Conservation (phyloP, 2,329 filamentous ascomycete genomes). For the Penicillium vulpinum region DNA sequence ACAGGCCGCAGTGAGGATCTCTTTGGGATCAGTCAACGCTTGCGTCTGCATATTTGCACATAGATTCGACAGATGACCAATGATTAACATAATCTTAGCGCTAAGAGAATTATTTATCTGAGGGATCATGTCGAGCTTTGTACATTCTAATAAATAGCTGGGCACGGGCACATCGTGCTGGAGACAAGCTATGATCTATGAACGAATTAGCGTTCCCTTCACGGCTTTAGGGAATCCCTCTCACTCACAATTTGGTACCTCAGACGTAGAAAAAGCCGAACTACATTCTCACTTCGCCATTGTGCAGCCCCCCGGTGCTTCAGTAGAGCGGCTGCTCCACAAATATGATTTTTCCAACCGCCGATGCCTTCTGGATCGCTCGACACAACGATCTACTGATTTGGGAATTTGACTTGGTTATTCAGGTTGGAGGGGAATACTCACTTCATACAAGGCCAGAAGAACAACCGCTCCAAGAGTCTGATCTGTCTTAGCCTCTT, state of each 20-base stretch:
- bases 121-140: neutral
- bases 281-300: neutral
- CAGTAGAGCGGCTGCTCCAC: slow-evolving; percentile 58
- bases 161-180: neutral
- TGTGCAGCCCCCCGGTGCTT: neutral
- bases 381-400: slow-evolving; percentile 35
- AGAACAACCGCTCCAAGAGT: slow-evolving; percentile 57
- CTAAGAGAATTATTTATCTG: neutral
- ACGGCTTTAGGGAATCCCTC: too few species aligned
- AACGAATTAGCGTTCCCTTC: too few species aligned
- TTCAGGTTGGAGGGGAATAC: slow-evolving; percentile 4
- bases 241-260: neutral
- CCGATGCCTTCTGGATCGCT: slow-evolving; percentile 50
- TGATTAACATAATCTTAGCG: neutral
- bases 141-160: neutral
- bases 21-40: neutral
- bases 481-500: slow-evolving; percentile 39
- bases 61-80: neutral
- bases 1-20: neutral
- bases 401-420: neutral
- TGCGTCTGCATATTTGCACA: neutral
- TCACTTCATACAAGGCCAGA: slow-evolving; percentile 63
- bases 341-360: slow-evolving; percentile 59
- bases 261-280: neutral
- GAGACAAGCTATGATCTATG: too few species aligned